Base-by-base conservation (phyloP, 2,329 filamentous ascomycete species). In the Rugonectria rugulosa region DNA sequence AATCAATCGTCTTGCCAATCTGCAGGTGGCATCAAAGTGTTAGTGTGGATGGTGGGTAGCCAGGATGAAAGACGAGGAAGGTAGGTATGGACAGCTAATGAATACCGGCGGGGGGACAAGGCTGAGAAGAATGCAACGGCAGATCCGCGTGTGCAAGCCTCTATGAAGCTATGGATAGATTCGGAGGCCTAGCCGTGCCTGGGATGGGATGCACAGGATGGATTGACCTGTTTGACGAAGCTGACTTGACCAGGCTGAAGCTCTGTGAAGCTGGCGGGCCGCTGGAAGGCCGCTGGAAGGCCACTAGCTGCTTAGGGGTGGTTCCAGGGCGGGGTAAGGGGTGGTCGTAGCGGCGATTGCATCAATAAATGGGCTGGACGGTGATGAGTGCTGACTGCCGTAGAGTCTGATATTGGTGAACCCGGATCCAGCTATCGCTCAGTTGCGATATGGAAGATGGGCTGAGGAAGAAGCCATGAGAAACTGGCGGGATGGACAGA, bases 321-420 rank as follows among this genome's bases (percentile, higher is more conserved):
- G 51, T 58, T 23, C 37, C 26, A 63, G 58, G 59, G 65, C 61
- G 64, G 65, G 65, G 65, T 60, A 67, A 56, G 65, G 64, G 45
- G 65, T 68, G 65, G 38, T 27, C 42, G 40, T 67, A 67, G 63
- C 44, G 56, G 34, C 42, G 36, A 67, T 65, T 57, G 60, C 53
- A 67, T 56, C 57, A 54, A 59, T 23, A 41, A 17, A n/a, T n/a
- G n/a, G n/a, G n/a, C n/a, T n/a, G n/a, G n/a, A n/a, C n/a, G n/a
- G 24, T 27, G 24, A 29, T 34, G 11, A 32, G 24, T 44, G 50
- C 8, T 40, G 31, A 5, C 17, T 40, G 42, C 40, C 38, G 47
- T 51, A 36, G 20, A 42, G 24, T 24, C 34, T 6, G 12, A 34
- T 11, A 15, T 29, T 14, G 23, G 19, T 42, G 38, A 41, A 43